Evolutionary conservation across 108 stramenopile species (phyloP), one percentile per base, ranked within the genome.

Genomic region (Skeletonema grethae): DNA sequence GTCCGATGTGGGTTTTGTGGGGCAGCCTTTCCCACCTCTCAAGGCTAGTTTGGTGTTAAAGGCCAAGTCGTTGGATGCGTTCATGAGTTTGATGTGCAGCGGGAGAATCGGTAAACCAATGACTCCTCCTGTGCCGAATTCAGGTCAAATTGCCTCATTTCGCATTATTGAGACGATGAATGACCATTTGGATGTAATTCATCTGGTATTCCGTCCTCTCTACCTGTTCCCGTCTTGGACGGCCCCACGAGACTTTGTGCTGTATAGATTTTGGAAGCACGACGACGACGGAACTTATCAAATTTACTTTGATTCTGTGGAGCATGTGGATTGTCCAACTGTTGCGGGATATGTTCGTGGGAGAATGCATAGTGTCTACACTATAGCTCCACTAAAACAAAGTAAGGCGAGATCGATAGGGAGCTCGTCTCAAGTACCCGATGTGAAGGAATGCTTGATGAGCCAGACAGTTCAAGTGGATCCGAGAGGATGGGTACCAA

Each of bases 151-250:
- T 38, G 83, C 89, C 11, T 90, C 92, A 15, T 90, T 93, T 63
- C 84, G 90, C 9, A 72, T 95, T 16, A 65, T 97, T 35, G 90
- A 95, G 68, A 79, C 82, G 3, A 86, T 96, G n/a, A 93, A 97
- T 66, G 94, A 96, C 70, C 88, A 96, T 70, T 86, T 82, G 32
- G 97, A 98, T 63, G 88, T 96, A 12, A 84, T 98, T 55, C 94
- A 96, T 70, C 16, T 97, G 50, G 79, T 92, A 61, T 89, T 90
- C 67, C 84, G 87, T 3, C 91, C 92, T 28, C 70, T 96, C 3
- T 96, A 88, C 74, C 72, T 97, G 3, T 91, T 90, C 64, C 90
- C 96, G 35, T 87, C 93, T 15, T 96, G 95, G 96, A 93, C 97
- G 9, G 76, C 85, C 60, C 91, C 97, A 3, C 87, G 97, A 36